Evolutionary conservation across 768 basidiomycete species (phyloP).

Genomic region (Kwoniella mangroviensis): DNA sequence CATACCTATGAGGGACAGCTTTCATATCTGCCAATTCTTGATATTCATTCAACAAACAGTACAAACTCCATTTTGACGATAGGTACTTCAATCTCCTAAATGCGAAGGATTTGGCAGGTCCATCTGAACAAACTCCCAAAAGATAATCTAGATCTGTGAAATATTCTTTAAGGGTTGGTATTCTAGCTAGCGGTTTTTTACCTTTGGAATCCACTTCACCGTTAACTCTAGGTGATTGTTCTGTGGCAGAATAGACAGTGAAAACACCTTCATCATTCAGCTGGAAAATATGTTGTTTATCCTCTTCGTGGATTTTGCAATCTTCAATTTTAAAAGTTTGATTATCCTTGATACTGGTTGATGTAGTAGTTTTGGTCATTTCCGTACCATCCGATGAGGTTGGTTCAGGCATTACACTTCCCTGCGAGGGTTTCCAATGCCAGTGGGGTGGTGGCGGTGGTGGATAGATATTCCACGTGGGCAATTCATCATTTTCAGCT

Average conservation of each 20-base stretch:
- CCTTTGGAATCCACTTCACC: constrained; percentile 18
- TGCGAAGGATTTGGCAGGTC: constrained; percentile 94
- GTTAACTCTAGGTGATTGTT: constrained; percentile 14
- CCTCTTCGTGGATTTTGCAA: constrained; percentile 70
- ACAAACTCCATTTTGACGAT: constrained; percentile 91
- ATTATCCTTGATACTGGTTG: constrained; percentile 9
- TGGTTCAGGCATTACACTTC: constrained; percentile 28
- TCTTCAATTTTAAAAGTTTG: constrained; percentile 67
- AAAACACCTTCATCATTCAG: constrained; percentile 89
- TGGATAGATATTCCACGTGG: constrained; percentile 88
- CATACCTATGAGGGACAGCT: constrained; percentile 79
- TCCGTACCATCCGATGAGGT: constrained; percentile 15
- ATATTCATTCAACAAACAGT: constrained; percentile 85
- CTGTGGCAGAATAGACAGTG: constrained; percentile 68
- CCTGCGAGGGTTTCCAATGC: constrained; percentile 68
- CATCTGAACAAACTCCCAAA: constrained; percentile 86
- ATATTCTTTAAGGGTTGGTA: constrained; percentile 77
- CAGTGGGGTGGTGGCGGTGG: constrained; percentile 93
- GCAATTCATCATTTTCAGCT: constrained; percentile 46
- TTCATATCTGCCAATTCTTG: constrained; percentile 97
- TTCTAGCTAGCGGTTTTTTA: constrained; percentile 28
- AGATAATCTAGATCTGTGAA: constrained; percentile 94
- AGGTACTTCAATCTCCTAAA: constrained; percentile 89
- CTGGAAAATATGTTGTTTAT: constrained; percentile 63
- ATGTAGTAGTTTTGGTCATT: constrained; percentile 32